Evolutionary conservation across 2,329 filamentous ascomycete species (phyloP), one percentile per base, ranked within the genome.

Genomic region (Coniochaeta prunicola): DNA sequence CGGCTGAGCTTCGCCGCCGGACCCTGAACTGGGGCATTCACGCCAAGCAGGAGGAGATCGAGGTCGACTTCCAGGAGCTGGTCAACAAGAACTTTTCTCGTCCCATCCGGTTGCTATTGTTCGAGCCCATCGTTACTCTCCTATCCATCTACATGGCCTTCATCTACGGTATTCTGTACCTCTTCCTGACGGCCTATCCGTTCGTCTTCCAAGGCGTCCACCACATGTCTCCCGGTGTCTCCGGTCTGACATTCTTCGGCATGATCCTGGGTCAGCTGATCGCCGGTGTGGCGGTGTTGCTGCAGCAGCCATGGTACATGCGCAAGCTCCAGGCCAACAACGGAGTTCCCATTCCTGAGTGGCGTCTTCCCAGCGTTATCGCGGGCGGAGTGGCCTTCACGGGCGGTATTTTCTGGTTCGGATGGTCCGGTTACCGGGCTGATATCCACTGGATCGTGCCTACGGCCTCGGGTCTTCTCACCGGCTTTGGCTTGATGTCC

Each of bases 131-230:
- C 58, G 85, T 91, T 58, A 76, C 83, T 0, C 74, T 86, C 10
- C 73, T 91, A 24, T 88, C 86, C 38, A 75, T 90, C 58, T 91
- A 91, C 73, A 88, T 87, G 77, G 82, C 86, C 45, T 91, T 91
- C 72, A 85, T 89, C 70, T 92, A 92, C 67, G 88, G 80, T 17
- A 78, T 94, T 0, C 82, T 96, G 1, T 96, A 94, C 68, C 85
- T 93, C 28, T 94, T 94, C 76, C 79, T 96, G 57, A 92, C 90
- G 0, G 89, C 91, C 1, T 96, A 96, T 66, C 87, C 89, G 0
- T 82, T 94, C 50, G 88, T 96, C 54, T 96, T 94, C 74, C 78
- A 87, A 61, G 77, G 80, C 30, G 79, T 92, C 4, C 88, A 96
- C 71, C 80, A 82, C 64, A 88, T 93, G 76, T 83, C 75, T 34